phyloP scores from a whole-genome alignment of 1,139 yeast species.

The Debaryomyces udenii region DNA sequence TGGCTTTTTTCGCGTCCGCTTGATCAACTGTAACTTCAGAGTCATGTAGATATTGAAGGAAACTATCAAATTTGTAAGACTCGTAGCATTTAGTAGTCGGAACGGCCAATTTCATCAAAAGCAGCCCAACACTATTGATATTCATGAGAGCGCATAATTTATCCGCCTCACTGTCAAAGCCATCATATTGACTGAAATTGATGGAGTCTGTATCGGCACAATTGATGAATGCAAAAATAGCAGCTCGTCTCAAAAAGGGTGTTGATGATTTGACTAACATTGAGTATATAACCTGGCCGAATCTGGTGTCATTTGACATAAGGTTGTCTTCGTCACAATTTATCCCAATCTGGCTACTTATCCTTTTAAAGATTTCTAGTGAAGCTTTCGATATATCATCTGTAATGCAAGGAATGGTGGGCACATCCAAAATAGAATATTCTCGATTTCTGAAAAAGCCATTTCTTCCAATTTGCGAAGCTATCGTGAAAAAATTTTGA shows the following conservation, averaged over 20 bases:
- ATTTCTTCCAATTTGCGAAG: constrained; percentile 26
- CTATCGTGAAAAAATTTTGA: constrained; percentile 33
- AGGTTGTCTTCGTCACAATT: constrained; percentile 16
- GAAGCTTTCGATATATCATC: constrained; percentile 20
- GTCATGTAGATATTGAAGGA: constrained; percentile 18
- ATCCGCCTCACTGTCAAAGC: constrained; percentile 55
- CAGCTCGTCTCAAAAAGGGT: constrained; percentile 69
- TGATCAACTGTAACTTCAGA: constrained; percentile 13
- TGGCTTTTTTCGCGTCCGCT: constrained; percentile 19
- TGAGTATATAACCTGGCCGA: constrained; percentile 50
- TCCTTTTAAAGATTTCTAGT: constrained; percentile 13
- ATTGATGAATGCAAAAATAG: constrained; percentile 59
- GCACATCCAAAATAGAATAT: constrained; percentile 37
- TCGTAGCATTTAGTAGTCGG: constrained; percentile 17
- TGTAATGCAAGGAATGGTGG: constrained; percentile 29
- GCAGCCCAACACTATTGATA: constrained; percentile 36
- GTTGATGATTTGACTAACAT: constrained; percentile 60
- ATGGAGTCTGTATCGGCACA: constrained; percentile 58
- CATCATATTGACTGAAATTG: constrained; percentile 21
- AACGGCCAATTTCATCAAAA: constrained; percentile 21
- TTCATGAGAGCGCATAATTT: constrained; percentile 56
- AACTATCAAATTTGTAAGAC: constrained; percentile 21
- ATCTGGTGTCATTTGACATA: constrained; percentile 20
- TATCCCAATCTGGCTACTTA: constrained; percentile 17
- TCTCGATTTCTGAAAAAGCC: constrained; percentile 26